These are phyloP conservation scores for Dryas integrifolia DNA, from an alignment of 331 rosid genomes.

Conservation along the genomic window DNA sequence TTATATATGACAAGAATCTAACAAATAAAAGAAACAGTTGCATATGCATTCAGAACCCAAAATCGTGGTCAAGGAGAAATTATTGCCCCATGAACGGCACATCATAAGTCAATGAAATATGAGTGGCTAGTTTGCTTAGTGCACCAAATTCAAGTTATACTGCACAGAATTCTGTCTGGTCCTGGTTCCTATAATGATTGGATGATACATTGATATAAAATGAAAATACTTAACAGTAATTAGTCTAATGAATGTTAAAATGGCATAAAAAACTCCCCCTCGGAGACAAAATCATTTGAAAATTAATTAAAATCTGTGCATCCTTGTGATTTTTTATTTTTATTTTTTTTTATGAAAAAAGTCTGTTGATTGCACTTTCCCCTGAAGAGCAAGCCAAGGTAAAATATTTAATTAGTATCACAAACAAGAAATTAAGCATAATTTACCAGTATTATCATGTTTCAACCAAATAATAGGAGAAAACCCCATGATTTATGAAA, in stretches of 20 bases:
- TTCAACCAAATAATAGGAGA: background rate
- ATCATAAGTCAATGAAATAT: conserved; percentile 14
- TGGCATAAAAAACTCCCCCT: background rate
- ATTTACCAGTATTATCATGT: background rate
- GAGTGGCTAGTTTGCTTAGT: conserved; percentile 8
- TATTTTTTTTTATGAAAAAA: no score
- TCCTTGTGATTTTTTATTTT: background rate
- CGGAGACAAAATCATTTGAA: background rate
- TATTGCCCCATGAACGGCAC: conserved; percentile 16
- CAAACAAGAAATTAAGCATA: background rate
- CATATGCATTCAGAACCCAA: conserved; percentile 5
- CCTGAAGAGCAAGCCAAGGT: background rate
- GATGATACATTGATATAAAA: conserved; percentile 12
- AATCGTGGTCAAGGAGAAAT: conserved; percentile 17
- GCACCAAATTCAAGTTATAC: conserved; percentile 13
- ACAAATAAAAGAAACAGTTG: conserved; percentile 11
- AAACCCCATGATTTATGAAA: background rate
- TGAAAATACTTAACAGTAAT: background rate
- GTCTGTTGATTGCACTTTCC: background rate
- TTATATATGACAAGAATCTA: conserved; percentile 18
- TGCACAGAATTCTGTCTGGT: conserved; percentile 11
- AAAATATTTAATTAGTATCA: background rate
- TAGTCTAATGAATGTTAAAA: background rate
- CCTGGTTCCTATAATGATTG: conserved; percentile 28
- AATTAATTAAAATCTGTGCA: background rate